Percentiles rank a stretch among this genome's conserved stretches.
Conservation (phyloP, 331 rosid species). For the Spiraea crenata region DNA sequence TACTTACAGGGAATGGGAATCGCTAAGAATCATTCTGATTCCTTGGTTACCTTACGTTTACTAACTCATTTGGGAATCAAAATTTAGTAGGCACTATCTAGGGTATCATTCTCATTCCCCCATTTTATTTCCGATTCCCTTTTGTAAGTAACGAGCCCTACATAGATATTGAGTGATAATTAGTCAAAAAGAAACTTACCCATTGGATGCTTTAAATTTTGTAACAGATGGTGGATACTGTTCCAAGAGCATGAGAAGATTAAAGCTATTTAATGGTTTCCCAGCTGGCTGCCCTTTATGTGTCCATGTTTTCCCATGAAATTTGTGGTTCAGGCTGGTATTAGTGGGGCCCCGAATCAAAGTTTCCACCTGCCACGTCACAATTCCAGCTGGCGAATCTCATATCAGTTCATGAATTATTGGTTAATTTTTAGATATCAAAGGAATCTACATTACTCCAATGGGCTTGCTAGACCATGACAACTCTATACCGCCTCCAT, state of each 20-base stretch:
- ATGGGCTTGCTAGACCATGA: neutral
- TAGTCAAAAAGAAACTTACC: neutral
- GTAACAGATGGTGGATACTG: slow-evolving; percentile 18
- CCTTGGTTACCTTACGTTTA: no score
- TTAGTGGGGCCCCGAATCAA: slow-evolving; percentile 33
- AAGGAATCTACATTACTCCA: slow-evolving; percentile 9
- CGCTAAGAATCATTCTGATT: no score
- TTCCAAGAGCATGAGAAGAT: slow-evolving; percentile 9
- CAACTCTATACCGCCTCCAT: neutral
- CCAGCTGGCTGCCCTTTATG: slow-evolving; percentile 11
- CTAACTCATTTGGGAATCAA: no score
- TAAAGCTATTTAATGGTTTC: slow-evolving; percentile 16
- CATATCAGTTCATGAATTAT: slow-evolving; percentile 43
- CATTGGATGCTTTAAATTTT: slow-evolving; percentile 17
- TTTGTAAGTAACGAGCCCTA: no score
- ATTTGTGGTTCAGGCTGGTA: slow-evolving; percentile 34
- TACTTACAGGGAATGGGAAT: no score
- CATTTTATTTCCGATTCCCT: no score
- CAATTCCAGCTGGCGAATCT: slow-evolving; percentile 56
- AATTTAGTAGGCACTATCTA: no score
- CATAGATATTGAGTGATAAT: no score
- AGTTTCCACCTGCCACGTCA: slow-evolving; percentile 6
- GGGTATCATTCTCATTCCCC: no score
- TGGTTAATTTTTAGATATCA: slow-evolving; percentile 24
- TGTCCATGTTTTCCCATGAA: neutral